Conservation (phyloP, 257 asterid species). For the Jacaranda copaia region DNA sequence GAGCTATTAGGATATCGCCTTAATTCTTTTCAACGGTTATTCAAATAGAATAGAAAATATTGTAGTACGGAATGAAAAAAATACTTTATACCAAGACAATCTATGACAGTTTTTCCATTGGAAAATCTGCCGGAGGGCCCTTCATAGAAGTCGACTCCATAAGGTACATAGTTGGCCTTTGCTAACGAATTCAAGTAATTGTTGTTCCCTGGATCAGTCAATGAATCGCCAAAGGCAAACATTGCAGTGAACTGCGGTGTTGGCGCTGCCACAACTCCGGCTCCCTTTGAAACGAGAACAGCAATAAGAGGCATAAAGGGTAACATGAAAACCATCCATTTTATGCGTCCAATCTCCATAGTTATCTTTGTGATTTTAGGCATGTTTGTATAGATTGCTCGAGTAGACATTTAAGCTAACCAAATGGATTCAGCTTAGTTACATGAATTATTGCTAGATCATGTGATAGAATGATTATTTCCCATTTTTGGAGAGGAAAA, state of each 20-base stretch:
- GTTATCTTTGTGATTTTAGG: slow-evolving; percentile 3
- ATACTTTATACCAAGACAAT: slow-evolving; percentile 52
- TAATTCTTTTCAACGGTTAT: neutral
- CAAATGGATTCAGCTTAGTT: neutral
- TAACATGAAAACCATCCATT: slow-evolving; percentile 23
- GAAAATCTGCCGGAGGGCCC: slow-evolving; percentile 83
- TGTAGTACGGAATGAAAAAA: neutral
- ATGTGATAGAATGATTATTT: neutral
- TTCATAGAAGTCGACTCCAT: slow-evolving; percentile 64
- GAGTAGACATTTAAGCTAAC: neutral
- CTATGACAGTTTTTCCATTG: slow-evolving; percentile 70
- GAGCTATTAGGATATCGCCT: too few relatives aligned
- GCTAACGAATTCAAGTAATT: slow-evolving; percentile 67
- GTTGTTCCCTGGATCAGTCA: slow-evolving; percentile 78
- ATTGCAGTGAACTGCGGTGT: slow-evolving; percentile 52
- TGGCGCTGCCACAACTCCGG: neutral
- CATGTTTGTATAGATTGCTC: neutral
- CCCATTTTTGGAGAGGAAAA: slow-evolving; percentile 1
- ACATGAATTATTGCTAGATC: neutral
- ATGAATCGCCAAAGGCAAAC: slow-evolving; percentile 75
- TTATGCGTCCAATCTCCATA: slow-evolving; percentile 9
- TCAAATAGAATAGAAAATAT: neutral
- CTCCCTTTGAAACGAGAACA: neutral
- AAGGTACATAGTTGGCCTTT: slow-evolving; percentile 76
- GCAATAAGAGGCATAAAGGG: neutral